Conservation (phyloP, 1,284 basidiomycete genomes). For the Microbotryum silenes-acaulis region DNA sequence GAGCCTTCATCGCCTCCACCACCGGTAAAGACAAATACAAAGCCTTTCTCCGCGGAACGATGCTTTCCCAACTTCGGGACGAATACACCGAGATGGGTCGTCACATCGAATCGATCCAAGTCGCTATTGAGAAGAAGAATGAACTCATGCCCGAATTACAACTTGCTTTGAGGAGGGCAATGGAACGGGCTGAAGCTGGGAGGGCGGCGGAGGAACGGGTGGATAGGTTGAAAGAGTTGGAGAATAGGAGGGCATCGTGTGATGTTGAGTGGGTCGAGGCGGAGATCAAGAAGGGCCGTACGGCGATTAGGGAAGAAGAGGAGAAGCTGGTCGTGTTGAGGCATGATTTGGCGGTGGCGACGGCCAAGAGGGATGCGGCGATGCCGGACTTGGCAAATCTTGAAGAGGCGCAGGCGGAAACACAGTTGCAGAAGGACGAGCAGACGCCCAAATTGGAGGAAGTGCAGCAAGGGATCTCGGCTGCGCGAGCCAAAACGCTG, state of each 20-base stretch:
- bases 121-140: slow-evolving; percentile 41
- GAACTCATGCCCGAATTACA: slow-evolving; percentile 67
- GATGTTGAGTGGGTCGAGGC: slow-evolving; percentile 57
- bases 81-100: slow-evolving; percentile 72
- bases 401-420: too few species aligned
- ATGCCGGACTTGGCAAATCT: too few species aligned
- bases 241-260: slow-evolving; percentile 81
- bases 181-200: slow-evolving; percentile 58
- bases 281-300: slow-evolving; percentile 21
- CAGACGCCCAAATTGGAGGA: too few species aligned
- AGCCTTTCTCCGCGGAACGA: slow-evolving; percentile 86
- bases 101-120: slow-evolving; percentile 49
- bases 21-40: slow-evolving; percentile 82
- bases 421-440: too few species aligned
- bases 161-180: slow-evolving; percentile 54
- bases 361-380: too few species aligned
- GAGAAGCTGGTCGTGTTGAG: neutral
- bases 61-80: slow-evolving; percentile 75
- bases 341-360: too few species aligned
- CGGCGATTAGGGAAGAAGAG: neutral
- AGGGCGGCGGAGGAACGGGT: slow-evolving; percentile 63
- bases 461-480: too few species aligned
- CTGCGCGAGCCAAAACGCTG: too few species aligned
- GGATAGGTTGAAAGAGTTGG: slow-evolving; percentile 60
- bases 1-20: slow-evolving; percentile 81